Percentiles rank a stretch among this genome's conserved stretches.
Evolutionary conservation across 2,329 filamentous ascomycete genomes (phyloP).

Genomic region (Ceratocystis albifundus): DNA sequence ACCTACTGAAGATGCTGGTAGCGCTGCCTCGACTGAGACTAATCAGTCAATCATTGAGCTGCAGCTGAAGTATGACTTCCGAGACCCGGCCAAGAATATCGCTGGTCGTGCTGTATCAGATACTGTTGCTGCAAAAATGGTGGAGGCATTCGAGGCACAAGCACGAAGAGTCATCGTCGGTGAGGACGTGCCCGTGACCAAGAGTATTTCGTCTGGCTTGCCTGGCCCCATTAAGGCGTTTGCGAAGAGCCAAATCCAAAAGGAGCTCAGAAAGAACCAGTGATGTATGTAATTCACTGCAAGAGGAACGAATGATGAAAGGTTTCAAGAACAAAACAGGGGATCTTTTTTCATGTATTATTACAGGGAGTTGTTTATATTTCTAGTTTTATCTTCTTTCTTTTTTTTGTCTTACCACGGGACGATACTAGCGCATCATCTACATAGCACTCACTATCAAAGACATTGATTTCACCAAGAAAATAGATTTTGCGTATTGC

Average conservation of each 20-base stretch:
- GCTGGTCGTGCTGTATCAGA: constrained; percentile 72
- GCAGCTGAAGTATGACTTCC: constrained; percentile 69
- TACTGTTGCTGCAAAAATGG: constrained; percentile 77
- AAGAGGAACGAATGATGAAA: not conserved
- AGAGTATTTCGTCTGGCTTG: constrained; percentile 8
- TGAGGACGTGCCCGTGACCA: constrained; percentile 16
- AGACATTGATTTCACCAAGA: not conserved
- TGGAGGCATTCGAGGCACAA: constrained; percentile 80
- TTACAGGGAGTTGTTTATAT: not conserved
- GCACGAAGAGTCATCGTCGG: constrained; percentile 48
- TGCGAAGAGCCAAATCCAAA: constrained; percentile 21
- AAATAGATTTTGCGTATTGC: not conserved
- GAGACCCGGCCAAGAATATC: constrained; percentile 75
- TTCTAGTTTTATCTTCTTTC: not conserved
- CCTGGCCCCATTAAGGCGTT: constrained; percentile 22
- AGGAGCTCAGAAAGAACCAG: constrained; percentile 26
- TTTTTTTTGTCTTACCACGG: not conserved
- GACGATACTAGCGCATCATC: not conserved
- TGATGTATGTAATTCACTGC: not conserved
- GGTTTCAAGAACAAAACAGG: not conserved
- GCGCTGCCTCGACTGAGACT: constrained; percentile 24
- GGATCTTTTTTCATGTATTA: not conserved
- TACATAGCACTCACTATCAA: not conserved
- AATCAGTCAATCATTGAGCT: constrained; percentile 58
- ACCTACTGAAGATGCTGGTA: constrained; percentile 28